Evolutionary conservation across 192 early-diverging fungal species (phyloP), one percentile per base, ranked within the genome.

Genomic region (Coemansia sp.): DNA sequence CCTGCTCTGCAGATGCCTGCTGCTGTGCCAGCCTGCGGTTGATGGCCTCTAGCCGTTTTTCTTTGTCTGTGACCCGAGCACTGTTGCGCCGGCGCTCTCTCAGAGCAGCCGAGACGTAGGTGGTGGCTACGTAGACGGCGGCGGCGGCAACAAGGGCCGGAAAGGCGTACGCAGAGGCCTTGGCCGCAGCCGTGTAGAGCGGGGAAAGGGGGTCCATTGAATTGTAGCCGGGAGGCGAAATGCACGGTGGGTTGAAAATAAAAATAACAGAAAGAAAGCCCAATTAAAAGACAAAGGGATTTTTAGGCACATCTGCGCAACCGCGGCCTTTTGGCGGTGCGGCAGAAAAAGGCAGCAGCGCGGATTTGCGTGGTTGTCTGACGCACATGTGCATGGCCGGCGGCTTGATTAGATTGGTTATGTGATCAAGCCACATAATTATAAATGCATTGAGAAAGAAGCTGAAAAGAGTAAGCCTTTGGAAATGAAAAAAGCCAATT

Each of bases 71-170:
- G 11, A 9, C 46, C 19, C 34, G 46, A 3, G 19, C 1, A 28
- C 14, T 7, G 29, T 1, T 22, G 6, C 46, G 15, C 32, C 23
- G 28, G 15, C 46, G 46, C 30, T 47, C 15, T 33, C 46, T 30
- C 46, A 28, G 34, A 18, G 32, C 46, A 18, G 20, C 46, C 7
- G 27, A 10, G 3, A 17, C 45, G 14, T 14, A 9, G 5, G 45
- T 37, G 4, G 36, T 27, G 33, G 51, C 53, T 26, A 36, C 41
- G 42, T 55, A 67, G 9, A 43, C 40, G 26, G 27, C 46, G 13
- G 24, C 30, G n/a, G 48, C 29, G 14, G 39, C 51, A 7, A 60
- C 47, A 3, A 67, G 57, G 1, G 53, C 48, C 8, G 65, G 65
- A 14, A 68, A 60, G 5, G 48, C 65, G 24, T 39, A 56, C 20